Base-by-base conservation (phyloP, 116 monocot genomes). In the Phalaenopsis hybrid region DNA sequence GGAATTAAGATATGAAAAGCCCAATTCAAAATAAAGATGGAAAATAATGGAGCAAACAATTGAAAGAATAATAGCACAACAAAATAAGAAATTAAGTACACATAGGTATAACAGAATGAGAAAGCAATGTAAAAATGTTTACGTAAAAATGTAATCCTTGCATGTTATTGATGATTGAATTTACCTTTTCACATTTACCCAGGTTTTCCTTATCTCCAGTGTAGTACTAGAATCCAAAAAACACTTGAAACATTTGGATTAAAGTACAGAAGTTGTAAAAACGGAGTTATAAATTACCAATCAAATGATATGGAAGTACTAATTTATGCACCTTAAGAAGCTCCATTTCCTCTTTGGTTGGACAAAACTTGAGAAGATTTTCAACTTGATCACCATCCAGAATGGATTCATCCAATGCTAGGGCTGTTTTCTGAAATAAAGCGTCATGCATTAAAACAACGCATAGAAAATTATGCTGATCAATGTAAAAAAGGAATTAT, bases 271-370 rank as follows among this genome's bases (percentile, higher is more conserved):
- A 58, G 59, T 74, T 20, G 69, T 43, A 20, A 86, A 28, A 77
- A 63, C 82, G 17, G 44, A 79, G 44, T 80, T 51, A 57, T 81
- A 34, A 37, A 9, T 59, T 15, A 80, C 34, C 23, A 45, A 67
- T 76, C 44, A 75, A 67, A 79, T 11, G 41, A 81, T 12, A 20
- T 18, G 72, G 73, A 83, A 52, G 50, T 59, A 46, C 23, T 59
- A 48, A 73, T 51, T 83, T 57, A 69, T 61, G 78, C 76, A 99
- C 99, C 99, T 99, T 99, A 34, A 99, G 89, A 83, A 91, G 90
- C 57, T 99, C 94, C 92, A 99, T 95, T 74, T 99, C 99, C 80
- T 99, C 99, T 85, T 99, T 95, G 46, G 94, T 95, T 58, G 99
- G 99, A 85, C 95, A 99, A 88, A 93, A 99, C 80, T 99, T 99